phyloP scores from a whole-genome alignment of 2,329 filamentous ascomycete genomes.

The Beauveria pseudobassiana region DNA sequence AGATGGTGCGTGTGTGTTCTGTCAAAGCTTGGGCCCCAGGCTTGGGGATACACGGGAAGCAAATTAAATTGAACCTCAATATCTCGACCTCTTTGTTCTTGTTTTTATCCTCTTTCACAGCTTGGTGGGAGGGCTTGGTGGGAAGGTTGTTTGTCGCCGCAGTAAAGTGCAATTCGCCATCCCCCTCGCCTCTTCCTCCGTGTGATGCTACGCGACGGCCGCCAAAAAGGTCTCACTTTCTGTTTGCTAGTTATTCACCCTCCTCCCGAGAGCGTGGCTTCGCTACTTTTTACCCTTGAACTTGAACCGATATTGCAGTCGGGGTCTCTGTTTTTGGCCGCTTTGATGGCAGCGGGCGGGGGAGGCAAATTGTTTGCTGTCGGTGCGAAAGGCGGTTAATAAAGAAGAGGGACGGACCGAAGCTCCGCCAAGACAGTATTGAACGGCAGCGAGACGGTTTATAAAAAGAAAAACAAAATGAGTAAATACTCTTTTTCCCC shows the following conservation, averaged over 20 bases:
- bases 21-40: neutral
- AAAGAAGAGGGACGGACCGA: neutral
- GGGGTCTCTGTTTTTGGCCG: neutral
- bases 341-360: neutral
- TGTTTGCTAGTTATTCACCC: neutral
- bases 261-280: neutral
- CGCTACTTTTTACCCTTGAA: neutral
- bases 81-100: neutral
- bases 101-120: neutral
- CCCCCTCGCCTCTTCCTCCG: neutral
- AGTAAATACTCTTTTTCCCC: neutral
- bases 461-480: neutral
- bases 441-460: no score
- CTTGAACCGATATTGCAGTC: neutral
- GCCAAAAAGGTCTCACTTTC: neutral
- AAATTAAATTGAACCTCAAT: neutral
- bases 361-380: neutral
- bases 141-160: neutral
- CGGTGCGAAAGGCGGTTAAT: neutral
- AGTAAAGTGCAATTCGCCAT: constrained; percentile 1
- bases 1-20: neutral
- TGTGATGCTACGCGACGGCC: constrained; percentile 3
- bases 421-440: neutral
- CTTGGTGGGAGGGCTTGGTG: no score
- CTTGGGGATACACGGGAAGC: neutral